Evolutionary conservation across 805 yeast genomes (phyloP).

Genomic region (Hanseniaspora opuntiae): DNA sequence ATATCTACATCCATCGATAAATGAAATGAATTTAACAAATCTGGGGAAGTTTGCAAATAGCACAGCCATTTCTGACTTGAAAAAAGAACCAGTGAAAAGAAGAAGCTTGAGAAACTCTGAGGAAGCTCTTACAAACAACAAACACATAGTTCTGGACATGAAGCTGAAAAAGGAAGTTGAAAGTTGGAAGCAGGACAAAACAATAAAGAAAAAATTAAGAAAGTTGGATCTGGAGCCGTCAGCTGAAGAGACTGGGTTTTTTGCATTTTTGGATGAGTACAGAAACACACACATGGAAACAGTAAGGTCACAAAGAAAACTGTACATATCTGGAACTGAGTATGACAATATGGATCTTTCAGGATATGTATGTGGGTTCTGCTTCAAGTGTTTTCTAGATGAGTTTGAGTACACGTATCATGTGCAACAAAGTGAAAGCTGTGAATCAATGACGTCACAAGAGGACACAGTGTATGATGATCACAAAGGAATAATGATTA

Average conservation of each 20-base stretch:
- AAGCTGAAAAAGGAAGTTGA: not conserved
- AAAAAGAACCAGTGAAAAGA: not conserved
- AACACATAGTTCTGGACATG: not conserved
- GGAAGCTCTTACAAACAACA: not conserved
- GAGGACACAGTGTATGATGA: conserved; percentile 51
- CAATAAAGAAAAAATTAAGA: not conserved
- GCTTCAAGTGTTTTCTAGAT: not conserved
- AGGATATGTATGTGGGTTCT: conserved; percentile 3
- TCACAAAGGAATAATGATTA: conserved; percentile 42
- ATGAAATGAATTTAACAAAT: not conserved
- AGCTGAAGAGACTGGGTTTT: not conserved
- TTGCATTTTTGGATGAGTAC: not conserved
- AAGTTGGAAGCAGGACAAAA: not conserved
- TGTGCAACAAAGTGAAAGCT: conserved; percentile 69
- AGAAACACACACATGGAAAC: not conserved
- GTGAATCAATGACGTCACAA: conserved; percentile 58
- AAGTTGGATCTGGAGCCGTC: not conserved
- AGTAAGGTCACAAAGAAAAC: not conserved
- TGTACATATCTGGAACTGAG: not conserved
- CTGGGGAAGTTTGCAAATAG: not conserved
- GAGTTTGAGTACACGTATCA: conserved; percentile 36
- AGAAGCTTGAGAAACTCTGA: not conserved
- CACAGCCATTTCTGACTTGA: not conserved
- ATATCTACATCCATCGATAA: not conserved
- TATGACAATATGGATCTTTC: not conserved